These are phyloP conservation scores for Talaromyces sp. DNA, from an alignment of 2,329 filamentous ascomycete species.

Conservation along the genomic window DNA sequence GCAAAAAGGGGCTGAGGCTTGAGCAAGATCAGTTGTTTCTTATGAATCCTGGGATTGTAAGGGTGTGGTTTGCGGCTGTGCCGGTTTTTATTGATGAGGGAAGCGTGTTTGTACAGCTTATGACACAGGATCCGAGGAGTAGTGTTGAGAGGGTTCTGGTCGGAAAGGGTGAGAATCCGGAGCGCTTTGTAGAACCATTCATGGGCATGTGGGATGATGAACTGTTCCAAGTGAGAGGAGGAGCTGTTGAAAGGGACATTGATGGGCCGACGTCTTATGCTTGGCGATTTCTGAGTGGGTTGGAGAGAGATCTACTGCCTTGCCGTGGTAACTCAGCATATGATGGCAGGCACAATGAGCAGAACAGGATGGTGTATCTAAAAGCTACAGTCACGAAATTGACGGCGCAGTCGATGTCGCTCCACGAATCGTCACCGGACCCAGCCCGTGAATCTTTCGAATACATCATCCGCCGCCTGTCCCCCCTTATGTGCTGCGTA, in stretches of 20 bases:
- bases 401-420: neutral
- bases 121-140: neutral
- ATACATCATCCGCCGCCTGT: neutral
- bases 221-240: neutral
- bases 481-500: slow-evolving; percentile 5
- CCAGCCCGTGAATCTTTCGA: neutral
- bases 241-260: neutral
- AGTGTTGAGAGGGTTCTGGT: neutral
- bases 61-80: slow-evolving; percentile 3
- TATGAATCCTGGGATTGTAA: neutral
- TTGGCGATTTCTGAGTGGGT: neutral
- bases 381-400: neutral
- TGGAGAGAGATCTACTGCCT: neutral
- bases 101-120: slow-evolving; percentile 5
- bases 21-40: neutral
- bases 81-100: slow-evolving; percentile 5
- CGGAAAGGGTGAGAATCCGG: neutral
- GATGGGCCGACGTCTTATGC: neutral
- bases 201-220: slow-evolving; percentile 7
- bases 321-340: neutral
- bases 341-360: neutral
- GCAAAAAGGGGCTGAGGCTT: neutral
- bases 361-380: neutral
- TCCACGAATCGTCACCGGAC: neutral
- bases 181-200: slow-evolving; percentile 1